Percentiles rank a stretch among this genome's conserved stretches.
phyloP scores from a whole-genome alignment of 176 grass and related monocot species.

The bread wheat (Triticum aestivum) region DNA sequence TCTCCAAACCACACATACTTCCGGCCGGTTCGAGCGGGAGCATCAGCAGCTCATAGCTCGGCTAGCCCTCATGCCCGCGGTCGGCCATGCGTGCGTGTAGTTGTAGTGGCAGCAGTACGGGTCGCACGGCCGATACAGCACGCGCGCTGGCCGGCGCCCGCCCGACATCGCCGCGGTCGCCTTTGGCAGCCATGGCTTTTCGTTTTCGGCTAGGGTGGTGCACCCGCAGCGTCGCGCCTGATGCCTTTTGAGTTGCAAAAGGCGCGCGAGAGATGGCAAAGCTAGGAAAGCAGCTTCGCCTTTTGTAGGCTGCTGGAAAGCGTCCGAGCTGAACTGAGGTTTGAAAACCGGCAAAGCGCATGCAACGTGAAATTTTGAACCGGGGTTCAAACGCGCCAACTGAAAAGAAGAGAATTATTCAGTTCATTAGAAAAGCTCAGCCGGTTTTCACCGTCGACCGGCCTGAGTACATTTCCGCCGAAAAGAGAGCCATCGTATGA shows the following conservation, averaged over 20 bases:
- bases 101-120: not conserved
- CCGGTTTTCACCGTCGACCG: too few relatives aligned
- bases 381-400: not conserved
- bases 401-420: too few relatives aligned
- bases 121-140: not conserved
- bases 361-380: not conserved
- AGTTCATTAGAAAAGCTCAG: too few relatives aligned
- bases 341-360: not conserved
- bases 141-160: constrained; percentile 20
- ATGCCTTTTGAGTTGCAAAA: constrained; percentile 22
- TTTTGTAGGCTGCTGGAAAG: not conserved
- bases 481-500: too few relatives aligned
- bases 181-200: not conserved
- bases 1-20: not conserved
- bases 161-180: not conserved
- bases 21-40: not conserved
- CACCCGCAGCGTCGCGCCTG: not conserved
- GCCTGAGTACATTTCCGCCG: too few relatives aligned
- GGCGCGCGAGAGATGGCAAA: not conserved
- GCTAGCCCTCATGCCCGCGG: not conserved
- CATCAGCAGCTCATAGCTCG: not conserved
- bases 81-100: not conserved
- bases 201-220: constrained; percentile 21
- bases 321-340: not conserved
- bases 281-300: constrained; percentile 20